Evolutionary conservation across 2,329 filamentous ascomycete species (phyloP), one percentile per base, ranked within the genome.

Genomic region (Curvularia sp.): DNA sequence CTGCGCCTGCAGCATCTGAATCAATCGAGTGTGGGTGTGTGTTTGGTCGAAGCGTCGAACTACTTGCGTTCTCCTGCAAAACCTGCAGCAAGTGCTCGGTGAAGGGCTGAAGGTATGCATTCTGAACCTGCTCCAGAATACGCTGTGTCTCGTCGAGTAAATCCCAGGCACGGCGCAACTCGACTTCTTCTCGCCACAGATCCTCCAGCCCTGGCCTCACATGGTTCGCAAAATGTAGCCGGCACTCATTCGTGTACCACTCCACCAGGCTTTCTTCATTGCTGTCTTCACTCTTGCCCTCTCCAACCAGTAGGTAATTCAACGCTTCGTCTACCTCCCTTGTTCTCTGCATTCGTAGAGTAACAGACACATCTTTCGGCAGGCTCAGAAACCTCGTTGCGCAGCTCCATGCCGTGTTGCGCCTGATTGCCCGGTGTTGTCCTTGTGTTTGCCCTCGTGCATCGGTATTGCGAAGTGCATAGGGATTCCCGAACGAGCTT

Each of bases 241-340:
- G 68, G 50, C 80, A 76, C 57, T 82, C 80, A 46, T 80, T 75
- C 5, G 71, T 75, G 56, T 80, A 83, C 81, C 81, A 83, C n/a
- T 79, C 75, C 26, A 78, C 60, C 41, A 77, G 63, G 15, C 66
- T 64, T 48, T 75, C 69, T 49, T 77, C 72, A 41, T 62, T 62
- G 8, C 48, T 59, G 53, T 75, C 70, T 8, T 67, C 65, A 41
- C 61, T 70, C 51, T 60, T 72, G 18, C 75, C 73, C 24, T 77
- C 74, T 24, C 74, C 75, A 12, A 65, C 64, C 31, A 78, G 62
- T 55, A 79, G 59, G 56, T 75, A 78, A 13, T 58, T 53, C 18
- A 79, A 54, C 15, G 76, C 75, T 12, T 77, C 76, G n/a, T 75
- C 70, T 3, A 73, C 74, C 48, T 76, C 77, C 57, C 59, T 62